A percentile compares a stretch with the other conserved stretches of the same genome.
These are phyloP conservation scores for Citrus sp. DNA, from an alignment of 345 rosid species.

Conservation along the genomic window DNA sequence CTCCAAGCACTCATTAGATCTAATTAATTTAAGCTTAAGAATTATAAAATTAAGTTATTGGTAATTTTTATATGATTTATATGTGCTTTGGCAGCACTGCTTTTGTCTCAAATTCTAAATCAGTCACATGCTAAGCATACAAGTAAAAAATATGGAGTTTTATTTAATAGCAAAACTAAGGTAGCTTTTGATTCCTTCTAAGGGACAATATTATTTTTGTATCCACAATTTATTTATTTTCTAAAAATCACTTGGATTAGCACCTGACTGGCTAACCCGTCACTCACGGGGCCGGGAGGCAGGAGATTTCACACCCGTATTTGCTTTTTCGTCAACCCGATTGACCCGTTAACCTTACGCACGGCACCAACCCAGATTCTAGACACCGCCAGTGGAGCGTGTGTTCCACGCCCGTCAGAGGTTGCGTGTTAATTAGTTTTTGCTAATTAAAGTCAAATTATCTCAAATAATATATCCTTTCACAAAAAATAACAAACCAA, in stretches of 20 bases:
- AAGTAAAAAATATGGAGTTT: neutral
- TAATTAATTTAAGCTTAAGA: neutral
- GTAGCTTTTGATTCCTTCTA: neutral
- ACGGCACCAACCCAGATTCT: neutral
- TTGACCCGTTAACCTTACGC: neutral
- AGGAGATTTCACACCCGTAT: neutral
- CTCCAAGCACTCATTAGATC: neutral
- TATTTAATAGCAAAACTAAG: neutral
- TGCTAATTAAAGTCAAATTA: too few relatives aligned
- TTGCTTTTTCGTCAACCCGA: neutral
- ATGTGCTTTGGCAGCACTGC: neutral
- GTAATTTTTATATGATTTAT: neutral
- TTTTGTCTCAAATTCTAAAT: neutral
- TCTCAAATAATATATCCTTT: neutral
- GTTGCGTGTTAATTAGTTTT: neutral
- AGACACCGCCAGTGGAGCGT: slow-evolving; percentile 14
- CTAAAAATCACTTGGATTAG: too few relatives aligned
- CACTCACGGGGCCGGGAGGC: too few relatives aligned
- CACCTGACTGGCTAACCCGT: too few relatives aligned
- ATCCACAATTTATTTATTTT: too few relatives aligned
- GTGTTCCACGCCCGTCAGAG: neutral
- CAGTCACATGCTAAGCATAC: neutral
- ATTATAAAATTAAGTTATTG: neutral
- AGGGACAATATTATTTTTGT: neutral
- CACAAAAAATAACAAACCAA: too few relatives aligned